Evolutionary conservation across 306 rosid species (phyloP).

Genomic region (Dryas drummondii): DNA sequence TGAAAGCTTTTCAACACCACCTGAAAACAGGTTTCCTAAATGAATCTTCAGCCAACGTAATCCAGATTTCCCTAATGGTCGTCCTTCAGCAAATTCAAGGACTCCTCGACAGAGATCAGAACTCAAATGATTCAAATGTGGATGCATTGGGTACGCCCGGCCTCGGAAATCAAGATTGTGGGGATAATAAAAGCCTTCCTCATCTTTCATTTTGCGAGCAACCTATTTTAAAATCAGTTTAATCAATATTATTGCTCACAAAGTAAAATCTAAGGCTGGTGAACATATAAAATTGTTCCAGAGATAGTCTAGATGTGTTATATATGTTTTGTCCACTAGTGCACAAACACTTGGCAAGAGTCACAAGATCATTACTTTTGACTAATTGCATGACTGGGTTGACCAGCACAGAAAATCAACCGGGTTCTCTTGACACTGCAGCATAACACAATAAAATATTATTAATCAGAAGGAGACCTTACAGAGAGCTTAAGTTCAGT

Average conservation of each 20-base stretch:
- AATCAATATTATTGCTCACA: constrained; percentile 19
- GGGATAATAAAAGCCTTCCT: constrained; percentile 86
- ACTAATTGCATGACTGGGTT: not conserved
- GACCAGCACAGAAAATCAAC: not conserved
- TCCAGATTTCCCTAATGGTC: constrained; percentile 77
- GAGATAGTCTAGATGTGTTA: too few relatives aligned
- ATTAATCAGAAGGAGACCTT: constrained; percentile 37
- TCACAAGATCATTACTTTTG: not conserved
- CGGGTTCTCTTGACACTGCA: not conserved
- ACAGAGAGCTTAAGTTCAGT: constrained; percentile 86
- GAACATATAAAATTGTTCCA: not conserved
- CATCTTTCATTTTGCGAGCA: constrained; percentile 78
- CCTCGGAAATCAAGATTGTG: constrained; percentile 94
- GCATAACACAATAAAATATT: not conserved
- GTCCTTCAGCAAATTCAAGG: constrained; percentile 84
- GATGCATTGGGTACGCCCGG: constrained; percentile 93
- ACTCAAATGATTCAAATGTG: constrained; percentile 84
- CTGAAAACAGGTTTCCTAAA: constrained; percentile 65
- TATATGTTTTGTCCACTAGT: not conserved
- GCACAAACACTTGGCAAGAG: not conserved
- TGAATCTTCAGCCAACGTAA: constrained; percentile 81
- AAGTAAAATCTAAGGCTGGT: constrained; percentile 13
- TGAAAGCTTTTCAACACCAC: constrained; percentile 78
- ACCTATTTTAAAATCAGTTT: constrained; percentile 52
- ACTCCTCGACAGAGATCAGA: constrained; percentile 90